Evolutionary conservation across 2,329 filamentous ascomycete species (phyloP).

Genomic region (Epichloe sp.): DNA sequence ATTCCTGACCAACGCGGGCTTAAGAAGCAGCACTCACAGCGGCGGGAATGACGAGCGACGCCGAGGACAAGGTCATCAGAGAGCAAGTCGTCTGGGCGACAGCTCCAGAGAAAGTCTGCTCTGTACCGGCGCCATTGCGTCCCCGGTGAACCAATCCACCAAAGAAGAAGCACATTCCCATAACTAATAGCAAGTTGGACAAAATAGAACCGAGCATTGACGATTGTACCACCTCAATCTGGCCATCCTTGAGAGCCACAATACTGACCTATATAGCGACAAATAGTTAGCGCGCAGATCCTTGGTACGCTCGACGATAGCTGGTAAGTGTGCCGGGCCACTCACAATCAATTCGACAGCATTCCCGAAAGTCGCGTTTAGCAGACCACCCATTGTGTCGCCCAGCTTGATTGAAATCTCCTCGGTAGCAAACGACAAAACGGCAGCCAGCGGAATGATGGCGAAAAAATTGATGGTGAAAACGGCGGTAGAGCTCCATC

Average conservation of each 20-base stretch:
- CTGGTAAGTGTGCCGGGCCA: neutral
- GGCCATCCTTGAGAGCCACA: constrained; percentile 68
- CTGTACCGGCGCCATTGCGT: constrained; percentile 41
- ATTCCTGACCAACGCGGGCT: neutral
- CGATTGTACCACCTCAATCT: constrained; percentile 94
- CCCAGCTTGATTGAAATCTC: constrained; percentile 61
- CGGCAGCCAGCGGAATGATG: constrained; percentile 61
- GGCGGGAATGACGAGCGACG: constrained; percentile 67
- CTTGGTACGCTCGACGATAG: no score
- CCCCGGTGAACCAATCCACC: constrained; percentile 54
- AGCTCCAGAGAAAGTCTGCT: constrained; percentile 63
- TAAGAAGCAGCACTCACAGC: constrained; percentile 30
- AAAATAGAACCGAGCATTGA: constrained; percentile 95
- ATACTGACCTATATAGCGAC: constrained; percentile 61
- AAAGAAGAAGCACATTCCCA: constrained; percentile 69
- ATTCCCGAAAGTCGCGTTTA: constrained; percentile 70
- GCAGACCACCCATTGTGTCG: constrained; percentile 58
- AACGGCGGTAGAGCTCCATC: constrained; percentile 53
- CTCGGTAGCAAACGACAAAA: constrained; percentile 66
- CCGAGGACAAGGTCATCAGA: constrained; percentile 62
- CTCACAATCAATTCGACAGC: constrained; percentile 66
- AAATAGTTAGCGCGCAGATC: constrained; percentile 1
- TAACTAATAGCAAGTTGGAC: constrained; percentile 81
- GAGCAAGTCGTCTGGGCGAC: constrained; percentile 68
- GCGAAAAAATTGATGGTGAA: constrained; percentile 76